phyloP scores from a whole-genome alignment of 305 asterid genomes.

The Rubia peregrina region DNA sequence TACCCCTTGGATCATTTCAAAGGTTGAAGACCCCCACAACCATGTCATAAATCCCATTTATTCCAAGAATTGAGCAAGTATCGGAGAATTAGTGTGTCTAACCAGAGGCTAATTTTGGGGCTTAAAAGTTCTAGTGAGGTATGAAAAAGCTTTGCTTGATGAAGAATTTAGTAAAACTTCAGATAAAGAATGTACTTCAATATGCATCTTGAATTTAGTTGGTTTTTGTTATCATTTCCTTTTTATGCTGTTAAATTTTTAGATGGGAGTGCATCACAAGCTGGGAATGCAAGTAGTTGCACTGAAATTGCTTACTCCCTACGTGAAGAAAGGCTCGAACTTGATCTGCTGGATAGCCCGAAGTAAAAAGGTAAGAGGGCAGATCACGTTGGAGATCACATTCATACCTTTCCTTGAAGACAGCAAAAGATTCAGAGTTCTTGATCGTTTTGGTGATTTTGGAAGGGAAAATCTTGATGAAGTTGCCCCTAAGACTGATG shows the following conservation, averaged over 20 bases:
- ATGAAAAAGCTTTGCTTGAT: not conserved
- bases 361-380: conserved; percentile 52
- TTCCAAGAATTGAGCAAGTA: too few relatives aligned
- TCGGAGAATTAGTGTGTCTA: too few relatives aligned
- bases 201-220: not conserved
- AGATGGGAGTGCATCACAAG: conserved; percentile 78
- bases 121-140: conserved; percentile 29
- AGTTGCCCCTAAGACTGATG: conserved; percentile 24
- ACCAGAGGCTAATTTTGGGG: too few relatives aligned
- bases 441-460: conserved; percentile 6
- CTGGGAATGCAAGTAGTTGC: conserved; percentile 76
- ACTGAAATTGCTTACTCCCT: conserved; percentile 42
- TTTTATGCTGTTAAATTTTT: conserved; percentile 10
- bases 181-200: not conserved
- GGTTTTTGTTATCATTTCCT: not conserved
- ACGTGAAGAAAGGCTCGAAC: conserved; percentile 30
- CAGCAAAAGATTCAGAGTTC: conserved; percentile 32
- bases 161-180: too few relatives aligned
- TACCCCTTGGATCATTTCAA: too few relatives aligned
- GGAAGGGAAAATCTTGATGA: conserved; percentile 20
- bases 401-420: conserved; percentile 67
- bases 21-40: too few relatives aligned
- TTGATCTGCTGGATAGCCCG: conserved; percentile 41
- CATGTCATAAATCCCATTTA: too few relatives aligned
- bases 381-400: conserved; percentile 37